A percentile compares a stretch with the other conserved stretches of the same genome.
phyloP scores from a whole-genome alignment of 2,329 filamentous ascomycete species.

The Fusarium sp. region DNA sequence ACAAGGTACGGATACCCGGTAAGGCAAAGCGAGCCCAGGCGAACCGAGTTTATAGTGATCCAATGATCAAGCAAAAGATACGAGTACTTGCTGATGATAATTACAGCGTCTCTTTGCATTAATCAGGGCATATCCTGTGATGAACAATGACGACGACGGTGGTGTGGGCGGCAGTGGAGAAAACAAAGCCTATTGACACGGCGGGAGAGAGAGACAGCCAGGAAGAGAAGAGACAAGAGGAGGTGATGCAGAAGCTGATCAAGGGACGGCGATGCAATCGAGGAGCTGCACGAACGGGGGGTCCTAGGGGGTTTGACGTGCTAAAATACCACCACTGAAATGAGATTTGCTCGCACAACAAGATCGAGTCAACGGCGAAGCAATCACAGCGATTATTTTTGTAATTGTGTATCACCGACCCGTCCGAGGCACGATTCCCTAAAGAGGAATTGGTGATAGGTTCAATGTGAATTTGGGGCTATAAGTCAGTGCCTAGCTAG shows the following conservation, averaged over 20 bases:
- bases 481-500: neutral
- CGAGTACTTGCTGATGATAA: neutral
- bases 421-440: slow-evolving; percentile 27
- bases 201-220: slow-evolving; percentile 12
- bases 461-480: slow-evolving; percentile 6
- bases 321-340: slow-evolving; percentile 25
- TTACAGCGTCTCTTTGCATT: neutral
- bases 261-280: slow-evolving; percentile 9
- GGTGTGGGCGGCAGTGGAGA: slow-evolving; percentile 27
- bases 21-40: slow-evolving; percentile 10
- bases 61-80: neutral
- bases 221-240: slow-evolving; percentile 19
- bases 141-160: slow-evolving; percentile 16
- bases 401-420: slow-evolving; percentile 17
- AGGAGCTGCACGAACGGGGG: slow-evolving; percentile 23
- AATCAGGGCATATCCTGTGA: slow-evolving; percentile 5
- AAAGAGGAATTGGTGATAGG: slow-evolving; percentile 37
- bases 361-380: neutral
- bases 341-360: slow-evolving; percentile 13
- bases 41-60: neutral
- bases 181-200: slow-evolving; percentile 7
- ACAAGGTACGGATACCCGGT: neutral
- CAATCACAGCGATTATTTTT: neutral
- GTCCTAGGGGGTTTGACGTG: slow-evolving; percentile 7
- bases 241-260: slow-evolving; percentile 24